Evolutionary conservation across 768 basidiomycete genomes (phyloP), one percentile per base, ranked within the genome.

Genomic region (Boletellus ananiceps): DNA sequence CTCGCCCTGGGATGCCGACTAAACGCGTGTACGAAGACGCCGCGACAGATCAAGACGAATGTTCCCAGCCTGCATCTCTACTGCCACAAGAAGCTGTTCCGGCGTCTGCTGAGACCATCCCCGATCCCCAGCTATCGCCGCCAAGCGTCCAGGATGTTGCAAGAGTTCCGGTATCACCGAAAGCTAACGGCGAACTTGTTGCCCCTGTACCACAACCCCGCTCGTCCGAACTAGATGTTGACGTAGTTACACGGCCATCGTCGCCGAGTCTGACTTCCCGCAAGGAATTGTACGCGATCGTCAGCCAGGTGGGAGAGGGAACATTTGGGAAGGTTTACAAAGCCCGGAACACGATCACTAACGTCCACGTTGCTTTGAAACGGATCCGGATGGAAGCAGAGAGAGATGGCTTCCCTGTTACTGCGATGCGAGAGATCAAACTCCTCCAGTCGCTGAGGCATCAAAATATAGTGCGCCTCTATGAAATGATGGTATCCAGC

Each of bases 251-350:
- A 12, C 65, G 64, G 27, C 55, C 67, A 2, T 54, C 63, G 18
- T 64, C 67, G 13, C 64, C 69, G 25, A 61, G 58, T 18, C 18
- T 52, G 2, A 50, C 59, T 14, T 63, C 70, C 39, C 61, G 60
- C 27, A 71, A 73, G 46, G 86, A 91, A 50, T 64, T 92, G 16
- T 99, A 96, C 67, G 80, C 82, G 44, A 89, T 93, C 52, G 76
- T 98, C 21, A 86, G 82, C 41, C 94, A 97, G 61, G 96, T 99
- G 38, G 96, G 96, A 11, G 95, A 98, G 68, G 96, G 96, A 3
- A 99, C 96, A 2, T 99, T 98, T 63, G 95, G 95, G 19, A 95
- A 98, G 66, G 95, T 99, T 1, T 88, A 96, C 73, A 99, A 99
- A 69, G 95, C 95, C 3, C 79, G 82, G 51, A 93, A 95, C 57